Evolutionary conservation across 805 yeast species (phyloP).

Genomic region (Brettanomyces sp.): DNA sequence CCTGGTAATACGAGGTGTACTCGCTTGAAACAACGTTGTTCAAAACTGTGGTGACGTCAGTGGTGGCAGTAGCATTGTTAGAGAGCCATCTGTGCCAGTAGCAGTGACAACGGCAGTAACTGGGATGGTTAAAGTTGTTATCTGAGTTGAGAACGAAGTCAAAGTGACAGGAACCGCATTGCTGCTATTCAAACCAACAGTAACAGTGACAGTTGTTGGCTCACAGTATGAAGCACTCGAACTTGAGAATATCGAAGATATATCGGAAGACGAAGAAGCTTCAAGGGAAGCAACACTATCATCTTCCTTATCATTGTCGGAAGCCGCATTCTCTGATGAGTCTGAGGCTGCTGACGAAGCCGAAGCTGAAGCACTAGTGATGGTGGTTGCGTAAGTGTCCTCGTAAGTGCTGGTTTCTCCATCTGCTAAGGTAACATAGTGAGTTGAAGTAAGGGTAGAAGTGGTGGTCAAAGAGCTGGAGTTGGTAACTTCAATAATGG

Average conservation of each 20-base stretch:
- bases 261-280: constrained; percentile 8
- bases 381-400: neutral
- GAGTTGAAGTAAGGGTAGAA: constrained; percentile 9
- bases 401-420: constrained; percentile 3
- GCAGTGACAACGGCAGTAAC: constrained; percentile 23
- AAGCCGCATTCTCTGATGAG: neutral
- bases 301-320: constrained; percentile 3
- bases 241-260: constrained; percentile 3
- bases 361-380: constrained; percentile 5
- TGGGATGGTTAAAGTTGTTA: constrained; percentile 21
- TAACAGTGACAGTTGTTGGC: constrained; percentile 14
- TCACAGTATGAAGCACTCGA: constrained; percentile 3
- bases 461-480: constrained; percentile 1
- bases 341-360: constrained; percentile 5
- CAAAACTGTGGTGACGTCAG: constrained; percentile 18
- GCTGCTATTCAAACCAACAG: constrained; percentile 13
- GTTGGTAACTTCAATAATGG: constrained; percentile 4
- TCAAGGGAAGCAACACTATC: constrained; percentile 3
- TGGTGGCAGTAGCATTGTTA: constrained; percentile 21
- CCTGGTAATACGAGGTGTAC: neutral
- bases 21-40: constrained; percentile 11
- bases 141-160: constrained; percentile 8
- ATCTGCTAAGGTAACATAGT: constrained; percentile 6
- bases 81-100: constrained; percentile 20
- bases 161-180: constrained; percentile 4